Evolutionary conservation across 1,139 yeast species (phyloP).

Genomic region (Debaryomyces fabryi): DNA sequence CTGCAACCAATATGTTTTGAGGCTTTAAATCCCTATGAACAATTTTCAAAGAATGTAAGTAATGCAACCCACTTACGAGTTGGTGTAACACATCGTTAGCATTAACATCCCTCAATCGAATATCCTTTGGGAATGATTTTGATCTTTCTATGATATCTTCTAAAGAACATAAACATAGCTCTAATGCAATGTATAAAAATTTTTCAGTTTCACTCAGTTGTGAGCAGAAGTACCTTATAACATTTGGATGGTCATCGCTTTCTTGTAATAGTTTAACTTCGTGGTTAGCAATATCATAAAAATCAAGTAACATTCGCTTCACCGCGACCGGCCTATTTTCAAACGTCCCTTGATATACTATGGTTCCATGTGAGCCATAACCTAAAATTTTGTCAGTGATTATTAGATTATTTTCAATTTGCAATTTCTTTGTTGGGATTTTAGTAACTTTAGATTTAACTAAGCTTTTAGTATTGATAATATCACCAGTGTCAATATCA

Average conservation of each 20-base stretch:
- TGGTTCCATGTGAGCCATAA: conserved; percentile 96
- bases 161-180: conserved; percentile 83
- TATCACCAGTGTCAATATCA: conserved; percentile 16
- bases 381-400: conserved; percentile 81
- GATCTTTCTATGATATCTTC: conserved; percentile 78
- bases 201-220: conserved; percentile 73
- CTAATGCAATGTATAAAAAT: conserved; percentile 90
- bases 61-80: conserved; percentile 82
- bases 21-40: conserved; percentile 97
- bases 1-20: conserved; percentile 88
- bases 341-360: conserved; percentile 86
- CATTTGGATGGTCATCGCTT: conserved; percentile 96
- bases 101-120: conserved; percentile 19
- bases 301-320: conserved; percentile 88
- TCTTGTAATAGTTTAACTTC: conserved; percentile 88
- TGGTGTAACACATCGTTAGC: conserved; percentile 65
- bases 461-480: conserved; percentile 33
- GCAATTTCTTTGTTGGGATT: conserved; percentile 35
- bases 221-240: conserved; percentile 88
- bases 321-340: conserved; percentile 95
- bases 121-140: conserved; percentile 35
- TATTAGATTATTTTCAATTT: conserved; percentile 55
- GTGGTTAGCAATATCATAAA: conserved; percentile 93
- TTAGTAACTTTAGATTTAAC: conserved; percentile 24
- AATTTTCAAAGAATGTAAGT: conserved; percentile 85